Evolutionary conservation across 2,329 filamentous ascomycete species (phyloP).

Genomic region (Lizonia empirigonia): DNA sequence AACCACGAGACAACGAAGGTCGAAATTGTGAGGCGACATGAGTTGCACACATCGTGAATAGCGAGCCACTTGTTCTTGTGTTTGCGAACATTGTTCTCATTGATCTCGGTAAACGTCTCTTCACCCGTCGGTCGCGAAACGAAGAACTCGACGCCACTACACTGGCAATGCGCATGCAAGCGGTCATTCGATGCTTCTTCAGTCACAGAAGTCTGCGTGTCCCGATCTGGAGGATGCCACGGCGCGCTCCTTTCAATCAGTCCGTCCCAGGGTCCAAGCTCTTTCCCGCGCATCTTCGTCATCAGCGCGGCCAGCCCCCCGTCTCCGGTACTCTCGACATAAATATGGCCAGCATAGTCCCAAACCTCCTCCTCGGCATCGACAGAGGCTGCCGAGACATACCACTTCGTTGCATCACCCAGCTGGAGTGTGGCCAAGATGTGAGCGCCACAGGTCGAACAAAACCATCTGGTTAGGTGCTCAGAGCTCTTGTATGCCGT

Average conservation of each 20-base stretch:
- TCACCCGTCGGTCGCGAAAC: conserved; percentile 60
- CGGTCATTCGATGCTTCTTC: background rate
- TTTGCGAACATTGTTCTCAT: conserved; percentile 11
- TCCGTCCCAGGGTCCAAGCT: conserved; percentile 35
- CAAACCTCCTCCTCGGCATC: conserved; percentile 36
- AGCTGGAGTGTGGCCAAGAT: conserved; percentile 24
- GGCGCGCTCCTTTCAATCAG: conserved; percentile 2
- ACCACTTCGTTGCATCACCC: conserved; percentile 7
- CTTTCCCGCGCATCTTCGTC: conserved; percentile 25
- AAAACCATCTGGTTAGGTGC: conserved; percentile 55
- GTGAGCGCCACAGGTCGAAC: conserved; percentile 57
- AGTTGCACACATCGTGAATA: conserved; percentile 57
- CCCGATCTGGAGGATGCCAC: background rate
- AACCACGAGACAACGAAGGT: conserved; percentile 70
- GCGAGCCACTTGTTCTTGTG: conserved; percentile 46
- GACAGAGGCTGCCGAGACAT: conserved; percentile 38
- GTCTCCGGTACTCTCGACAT: conserved; percentile 44
- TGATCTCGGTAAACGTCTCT: conserved; percentile 35
- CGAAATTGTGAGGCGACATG: conserved; percentile 65
- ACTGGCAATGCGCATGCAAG: conserved; percentile 59
- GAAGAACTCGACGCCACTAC: conserved; percentile 61
- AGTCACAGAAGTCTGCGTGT: background rate
- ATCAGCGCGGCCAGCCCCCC: conserved; percentile 48
- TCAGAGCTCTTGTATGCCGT: conserved; percentile 53
- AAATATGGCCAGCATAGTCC: conserved; percentile 37